Conservation (phyloP, 345 rosid species). For the Brassica nigra region DNA sequence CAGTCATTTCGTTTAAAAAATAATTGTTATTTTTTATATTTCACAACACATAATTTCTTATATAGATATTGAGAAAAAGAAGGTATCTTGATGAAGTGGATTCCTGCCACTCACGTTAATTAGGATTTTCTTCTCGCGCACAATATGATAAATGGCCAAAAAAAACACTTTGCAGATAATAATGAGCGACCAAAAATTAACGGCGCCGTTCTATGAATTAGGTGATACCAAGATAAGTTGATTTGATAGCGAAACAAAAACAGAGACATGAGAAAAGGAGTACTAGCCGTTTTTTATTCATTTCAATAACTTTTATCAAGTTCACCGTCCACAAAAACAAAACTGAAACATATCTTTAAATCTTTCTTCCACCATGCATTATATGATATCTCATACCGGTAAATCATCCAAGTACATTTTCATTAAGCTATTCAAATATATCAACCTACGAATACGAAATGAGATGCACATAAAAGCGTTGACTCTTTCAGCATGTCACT, state of each 20-base stretch:
- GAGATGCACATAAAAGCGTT: too few relatives aligned
- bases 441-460: neutral
- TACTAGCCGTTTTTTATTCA: neutral
- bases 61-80: neutral
- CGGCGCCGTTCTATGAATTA: slow-evolving; percentile 14
- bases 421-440: neutral
- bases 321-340: slow-evolving; percentile 4
- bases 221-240: neutral
- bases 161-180: neutral
- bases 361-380: neutral
- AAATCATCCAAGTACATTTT: neutral
- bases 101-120: neutral
- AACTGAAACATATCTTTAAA: neutral
- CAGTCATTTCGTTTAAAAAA: too few relatives aligned
- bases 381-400: neutral
- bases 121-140: neutral
- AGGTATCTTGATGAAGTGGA: neutral
- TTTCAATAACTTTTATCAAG: neutral
- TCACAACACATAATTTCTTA: neutral
- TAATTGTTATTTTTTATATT: too few relatives aligned
- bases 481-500: neutral
- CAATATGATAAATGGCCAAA: neutral
- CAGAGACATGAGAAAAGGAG: neutral
- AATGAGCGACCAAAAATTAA: neutral
- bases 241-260: neutral